Evolutionary conservation across 2,329 filamentous ascomycete genomes (phyloP).

Genomic region (Aspergillus sp.): DNA sequence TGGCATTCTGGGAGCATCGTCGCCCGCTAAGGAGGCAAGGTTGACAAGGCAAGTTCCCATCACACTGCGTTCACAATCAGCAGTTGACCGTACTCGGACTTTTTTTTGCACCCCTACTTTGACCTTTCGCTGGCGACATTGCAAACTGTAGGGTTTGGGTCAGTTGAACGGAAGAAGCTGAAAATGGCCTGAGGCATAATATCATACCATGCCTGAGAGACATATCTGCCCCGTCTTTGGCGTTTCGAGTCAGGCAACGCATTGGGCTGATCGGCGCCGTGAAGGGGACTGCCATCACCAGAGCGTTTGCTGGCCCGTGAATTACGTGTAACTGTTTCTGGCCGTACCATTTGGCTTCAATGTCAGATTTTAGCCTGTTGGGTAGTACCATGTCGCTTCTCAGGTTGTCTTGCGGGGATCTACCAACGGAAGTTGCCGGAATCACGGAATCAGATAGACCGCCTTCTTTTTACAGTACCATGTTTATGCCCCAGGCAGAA

Average conservation of each 20-base stretch:
- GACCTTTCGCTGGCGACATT: conserved; percentile 24
- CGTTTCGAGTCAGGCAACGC: background rate
- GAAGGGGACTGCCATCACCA: background rate
- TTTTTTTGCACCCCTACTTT: conserved; percentile 15
- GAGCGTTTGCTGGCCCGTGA: background rate
- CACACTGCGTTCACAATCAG: conserved; percentile 16
- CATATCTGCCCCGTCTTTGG: conserved; percentile 25
- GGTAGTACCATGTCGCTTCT: background rate
- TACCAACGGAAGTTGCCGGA: background rate
- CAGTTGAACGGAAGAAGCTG: background rate
- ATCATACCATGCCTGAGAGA: conserved; percentile 26
- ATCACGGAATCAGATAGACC: background rate
- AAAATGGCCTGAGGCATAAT: background rate
- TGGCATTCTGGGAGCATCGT: conserved; percentile 11
- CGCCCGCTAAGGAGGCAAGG: conserved; percentile 15
- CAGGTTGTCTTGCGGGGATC: background rate
- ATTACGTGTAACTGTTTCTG: background rate
- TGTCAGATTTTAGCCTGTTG: background rate
- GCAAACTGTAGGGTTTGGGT: conserved; percentile 7
- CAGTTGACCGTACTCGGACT: background rate
- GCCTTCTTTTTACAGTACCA: too few species aligned
- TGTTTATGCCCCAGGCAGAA: too few species aligned
- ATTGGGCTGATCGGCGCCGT: background rate
- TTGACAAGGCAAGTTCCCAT: conserved; percentile 22
- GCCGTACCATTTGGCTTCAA: background rate